These are phyloP conservation scores for Globisporangium cystogenes DNA, from an alignment of 352 stramenopile genomes.

Conservation along the genomic window DNA sequence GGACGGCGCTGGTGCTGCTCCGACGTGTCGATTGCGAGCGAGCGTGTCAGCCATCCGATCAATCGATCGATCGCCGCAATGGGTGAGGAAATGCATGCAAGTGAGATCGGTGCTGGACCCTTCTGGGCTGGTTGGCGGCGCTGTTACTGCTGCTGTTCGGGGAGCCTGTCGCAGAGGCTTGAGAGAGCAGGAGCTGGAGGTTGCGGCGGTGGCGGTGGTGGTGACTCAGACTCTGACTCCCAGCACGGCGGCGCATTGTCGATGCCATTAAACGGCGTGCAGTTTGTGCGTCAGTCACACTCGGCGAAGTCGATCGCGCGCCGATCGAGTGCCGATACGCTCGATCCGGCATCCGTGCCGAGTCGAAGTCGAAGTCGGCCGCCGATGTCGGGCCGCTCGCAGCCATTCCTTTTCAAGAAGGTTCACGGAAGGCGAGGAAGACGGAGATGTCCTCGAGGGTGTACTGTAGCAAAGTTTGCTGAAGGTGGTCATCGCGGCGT, in stretches of 20 bases:
- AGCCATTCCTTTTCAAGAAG: background rate
- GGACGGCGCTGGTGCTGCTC: background rate
- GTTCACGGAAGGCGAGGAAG: background rate
- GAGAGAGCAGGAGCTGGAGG: background rate
- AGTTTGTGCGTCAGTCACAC: no score
- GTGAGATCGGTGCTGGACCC: background rate
- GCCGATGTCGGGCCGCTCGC: background rate
- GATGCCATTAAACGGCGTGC: no score
- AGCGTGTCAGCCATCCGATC: background rate
- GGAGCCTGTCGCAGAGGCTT: background rate
- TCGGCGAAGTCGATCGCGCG: no score
- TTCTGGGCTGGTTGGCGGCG: no score
- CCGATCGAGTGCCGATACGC: no score
- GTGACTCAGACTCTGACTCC: no score
- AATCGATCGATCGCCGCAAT: background rate
- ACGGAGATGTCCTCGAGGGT: background rate
- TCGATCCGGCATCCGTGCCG: no score
- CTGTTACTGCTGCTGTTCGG: background rate
- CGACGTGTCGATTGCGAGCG: background rate
- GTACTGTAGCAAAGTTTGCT: no score
- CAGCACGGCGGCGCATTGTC: no score
- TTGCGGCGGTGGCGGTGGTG: background rate
- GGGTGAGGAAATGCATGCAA: background rate
- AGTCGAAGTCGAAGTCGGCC: no score
- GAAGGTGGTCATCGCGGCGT: no score